Base-by-base conservation (phyloP, 345 rosid genomes). In the Brassica juncea region DNA sequence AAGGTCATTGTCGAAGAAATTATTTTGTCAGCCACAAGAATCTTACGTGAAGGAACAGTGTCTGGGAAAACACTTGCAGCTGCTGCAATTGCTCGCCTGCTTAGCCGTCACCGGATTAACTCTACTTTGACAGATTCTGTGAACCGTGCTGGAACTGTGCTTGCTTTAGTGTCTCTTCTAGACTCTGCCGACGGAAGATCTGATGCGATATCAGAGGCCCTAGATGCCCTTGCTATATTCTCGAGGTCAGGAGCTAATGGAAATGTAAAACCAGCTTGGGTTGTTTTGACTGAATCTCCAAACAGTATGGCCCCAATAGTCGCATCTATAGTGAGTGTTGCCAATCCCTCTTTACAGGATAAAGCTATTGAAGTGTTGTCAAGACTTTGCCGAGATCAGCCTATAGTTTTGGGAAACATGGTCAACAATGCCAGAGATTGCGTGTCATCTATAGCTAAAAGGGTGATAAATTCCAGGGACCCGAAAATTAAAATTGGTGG, bases 31-130 rank as follows among this genome's bases (percentile, higher is more conserved):
- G 93, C 97, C 74, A 93, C 99, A 59, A 89, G 94, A 82, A 88
- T 96, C 77, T 84, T 96, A 86, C 89, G 85, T 76, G 99, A 96
- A 86, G 98, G 98, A 76, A 85, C 97, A 14, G 84, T 89, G 78
- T 82, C 92, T 77, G 98, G 98, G 60, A 93, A 88, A 90, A 89
- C 92, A 66, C 97, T 84, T 83, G 99, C 97, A 70, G 98, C 99
- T 75, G 97, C 99, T 63, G 97, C 98, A 76, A 91, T 96, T 77
- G 87, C 94, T 54, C 91, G 99, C 58, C 86, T 94, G 73, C 95
- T 96, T 47, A 88, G 88, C 79, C 85, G 92, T 28, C 89, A 88
- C 72, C 82, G 44, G 76, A 87, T 93, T 66, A 91, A 90, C 88
- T 58, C 82, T 81, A 80, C 87, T 12, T 84, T 96, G 68, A 86